A percentile compares a stretch with the other conserved stretches of the same genome.
phyloP scores from a whole-genome alignment of 495 filamentous ascomycete species.

The Penicillium soppii region DNA sequence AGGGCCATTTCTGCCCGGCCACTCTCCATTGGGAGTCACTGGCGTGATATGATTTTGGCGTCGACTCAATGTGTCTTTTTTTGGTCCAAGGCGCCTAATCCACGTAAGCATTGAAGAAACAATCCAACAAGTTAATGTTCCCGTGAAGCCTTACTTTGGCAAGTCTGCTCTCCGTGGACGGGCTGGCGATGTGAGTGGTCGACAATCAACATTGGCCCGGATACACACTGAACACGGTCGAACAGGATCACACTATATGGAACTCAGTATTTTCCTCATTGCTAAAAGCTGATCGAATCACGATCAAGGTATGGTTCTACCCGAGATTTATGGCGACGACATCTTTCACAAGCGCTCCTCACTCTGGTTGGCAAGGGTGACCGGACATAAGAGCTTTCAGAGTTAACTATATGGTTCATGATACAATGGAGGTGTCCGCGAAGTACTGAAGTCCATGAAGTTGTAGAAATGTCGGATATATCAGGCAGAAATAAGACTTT shows the following conservation, averaged over 20 bases:
- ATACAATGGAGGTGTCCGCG: too few species aligned
- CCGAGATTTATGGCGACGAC: constrained; percentile 29
- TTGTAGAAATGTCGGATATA: too few species aligned
- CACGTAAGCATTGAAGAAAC: not conserved
- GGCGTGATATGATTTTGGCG: not conserved
- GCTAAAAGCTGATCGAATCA: not conserved
- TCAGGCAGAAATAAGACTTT: too few species aligned
- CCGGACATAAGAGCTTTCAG: not conserved
- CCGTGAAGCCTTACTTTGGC: constrained; percentile 5
- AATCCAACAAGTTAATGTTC: not conserved
- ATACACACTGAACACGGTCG: constrained; percentile 31
- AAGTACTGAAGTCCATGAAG: too few species aligned
- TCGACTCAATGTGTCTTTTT: not conserved
- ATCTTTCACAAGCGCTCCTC: constrained; percentile 30
- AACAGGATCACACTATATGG: constrained; percentile 26
- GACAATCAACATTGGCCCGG: constrained; percentile 26
- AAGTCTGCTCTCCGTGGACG: constrained; percentile 1
- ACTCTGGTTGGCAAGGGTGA: constrained; percentile 27
- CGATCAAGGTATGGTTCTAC: constrained; percentile 9
- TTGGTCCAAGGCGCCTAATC: not conserved
- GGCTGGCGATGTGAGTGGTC: not conserved
- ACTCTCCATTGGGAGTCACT: not conserved
- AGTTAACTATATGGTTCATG: not conserved
- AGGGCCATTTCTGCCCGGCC: not conserved
- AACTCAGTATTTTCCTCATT: not conserved